A percentile compares a stretch with the other conserved stretches of the same genome.
Conservation (phyloP, 108 stramenopile species). For the Heterococcus sp. region DNA sequence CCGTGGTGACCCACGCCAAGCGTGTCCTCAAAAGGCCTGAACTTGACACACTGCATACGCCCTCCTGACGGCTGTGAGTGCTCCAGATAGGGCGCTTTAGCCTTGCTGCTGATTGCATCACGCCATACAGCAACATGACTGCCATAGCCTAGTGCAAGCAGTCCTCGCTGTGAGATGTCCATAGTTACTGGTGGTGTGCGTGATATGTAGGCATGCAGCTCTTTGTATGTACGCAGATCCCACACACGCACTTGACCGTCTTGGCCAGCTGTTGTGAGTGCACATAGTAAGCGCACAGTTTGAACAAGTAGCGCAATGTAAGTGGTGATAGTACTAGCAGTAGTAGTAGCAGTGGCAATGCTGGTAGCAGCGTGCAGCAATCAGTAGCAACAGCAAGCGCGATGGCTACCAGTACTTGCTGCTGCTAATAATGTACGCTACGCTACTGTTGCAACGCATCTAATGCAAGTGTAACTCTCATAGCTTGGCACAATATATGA, state of each 20-base stretch:
- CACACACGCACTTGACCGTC: constrained; percentile 61
- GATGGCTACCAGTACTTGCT: too few relatives aligned
- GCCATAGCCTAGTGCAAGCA: constrained; percentile 73
- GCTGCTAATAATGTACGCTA: too few relatives aligned
- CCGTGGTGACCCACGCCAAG: constrained; percentile 83
- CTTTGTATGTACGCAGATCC: constrained; percentile 79
- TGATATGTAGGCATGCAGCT: constrained; percentile 46
- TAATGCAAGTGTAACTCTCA: too few relatives aligned
- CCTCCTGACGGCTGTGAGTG: constrained; percentile 66
- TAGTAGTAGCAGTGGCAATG: too few relatives aligned
- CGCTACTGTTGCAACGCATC: too few relatives aligned
- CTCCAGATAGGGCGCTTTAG: constrained; percentile 80
- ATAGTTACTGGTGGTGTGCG: constrained; percentile 56
- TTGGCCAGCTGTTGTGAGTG: background rate
- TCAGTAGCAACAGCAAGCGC: too few relatives aligned
- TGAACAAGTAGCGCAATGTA: too few relatives aligned
- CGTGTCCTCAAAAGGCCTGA: constrained; percentile 96
- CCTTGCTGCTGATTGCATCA: constrained; percentile 70
- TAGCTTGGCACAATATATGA: too few relatives aligned
- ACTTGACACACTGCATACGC: constrained; percentile 70
- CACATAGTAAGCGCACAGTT: too few relatives aligned
- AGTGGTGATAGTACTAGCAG: too few relatives aligned
- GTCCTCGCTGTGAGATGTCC: constrained; percentile 84
- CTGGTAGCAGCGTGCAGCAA: too few relatives aligned
- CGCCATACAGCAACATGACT: constrained; percentile 82